Evolutionary conservation across 2,329 filamentous ascomycete genomes (phyloP), one percentile per base, ranked within the genome.

Genomic region (Trichoderma koningii): DNA sequence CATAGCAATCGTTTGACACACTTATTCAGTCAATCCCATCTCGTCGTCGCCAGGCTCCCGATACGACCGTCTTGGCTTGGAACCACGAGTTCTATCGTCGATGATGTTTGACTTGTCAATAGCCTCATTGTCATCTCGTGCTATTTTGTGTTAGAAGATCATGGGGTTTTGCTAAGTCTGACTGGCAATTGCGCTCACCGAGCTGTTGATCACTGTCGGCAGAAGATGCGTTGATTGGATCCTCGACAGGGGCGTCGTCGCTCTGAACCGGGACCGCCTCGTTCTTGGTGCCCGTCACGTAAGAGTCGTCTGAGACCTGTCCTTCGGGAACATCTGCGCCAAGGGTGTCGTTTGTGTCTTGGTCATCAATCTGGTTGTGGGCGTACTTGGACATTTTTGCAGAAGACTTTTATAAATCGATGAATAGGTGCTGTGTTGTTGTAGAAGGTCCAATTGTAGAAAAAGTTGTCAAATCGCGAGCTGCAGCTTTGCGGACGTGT

Each of bases 81-180:
- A 75, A 15, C 71, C 70, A 15, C 76, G 75, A 1, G 76, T 78
- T 3, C 75, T 73, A 21, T 74, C 72, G 3, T 70, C 68, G 5
- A 79, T 65, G n/a, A 78, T 78, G 55, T 79, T 79, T 23, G 68
- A 69, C 42, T 72, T 61, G 42, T 79, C 74, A 44, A 79, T 78
- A 2, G 76, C 77, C 1, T 78, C 76, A 23, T 66, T 72, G 2
- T 79, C 76, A 34, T 78, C 76, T 3, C 71, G 72, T 5, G 66
- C 77, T 78, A 1, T 5, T 17, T 30, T 0, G 9, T 12, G 7
- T 64, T 55, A 55, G n/a, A n/a, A n/a, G n/a, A n/a, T n/a, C n/a
- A n/a, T n/a, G n/a, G n/a, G n/a, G n/a, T n/a, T n/a, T n/a, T n/a
- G n/a, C n/a, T n/a, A n/a, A n/a, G n/a, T n/a, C n/a, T n/a, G n/a